phyloP scores from a whole-genome alignment of 108 stramenopile genomes.

The Epithemia pelagica region DNA sequence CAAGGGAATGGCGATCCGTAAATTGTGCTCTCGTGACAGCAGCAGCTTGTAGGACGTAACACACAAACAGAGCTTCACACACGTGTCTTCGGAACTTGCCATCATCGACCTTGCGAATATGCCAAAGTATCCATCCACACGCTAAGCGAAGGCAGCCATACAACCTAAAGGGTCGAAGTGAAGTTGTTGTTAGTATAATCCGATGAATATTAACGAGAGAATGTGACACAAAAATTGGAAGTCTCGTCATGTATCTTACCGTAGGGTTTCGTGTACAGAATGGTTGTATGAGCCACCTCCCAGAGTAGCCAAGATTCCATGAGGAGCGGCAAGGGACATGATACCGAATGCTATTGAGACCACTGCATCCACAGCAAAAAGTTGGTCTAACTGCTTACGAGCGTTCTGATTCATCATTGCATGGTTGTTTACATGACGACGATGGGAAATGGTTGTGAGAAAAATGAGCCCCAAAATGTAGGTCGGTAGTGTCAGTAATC shows the following conservation, averaged over 20 bases:
- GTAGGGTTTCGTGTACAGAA: conserved; percentile 65
- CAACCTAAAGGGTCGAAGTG: conserved; percentile 29
- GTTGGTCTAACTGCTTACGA: conserved; percentile 43
- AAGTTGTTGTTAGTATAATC: neutral
- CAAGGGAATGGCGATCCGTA: conserved; percentile 43
- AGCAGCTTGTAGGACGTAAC: conserved; percentile 69
- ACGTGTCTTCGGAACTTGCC: conserved; percentile 71
- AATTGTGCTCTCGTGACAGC: conserved; percentile 77
- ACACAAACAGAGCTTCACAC: conserved; percentile 72
- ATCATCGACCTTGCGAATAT: conserved; percentile 71
- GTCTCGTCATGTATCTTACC: conserved; percentile 38
- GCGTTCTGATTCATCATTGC: neutral
- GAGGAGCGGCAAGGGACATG: conserved; percentile 59
- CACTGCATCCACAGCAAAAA: conserved; percentile 62
- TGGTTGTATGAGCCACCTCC: conserved; percentile 64
- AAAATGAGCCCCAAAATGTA: no score
- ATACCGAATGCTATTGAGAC: conserved; percentile 58
- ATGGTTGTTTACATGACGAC: no score
- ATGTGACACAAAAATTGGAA: neutral
- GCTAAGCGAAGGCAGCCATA: conserved; percentile 80
- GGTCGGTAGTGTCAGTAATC: no score
- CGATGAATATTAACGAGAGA: neutral
- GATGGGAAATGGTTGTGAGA: no score
- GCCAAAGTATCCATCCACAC: conserved; percentile 76
- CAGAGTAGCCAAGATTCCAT: conserved; percentile 42